Conservation (phyloP, 441 rosid species). For the Bruguiera hainesii region DNA sequence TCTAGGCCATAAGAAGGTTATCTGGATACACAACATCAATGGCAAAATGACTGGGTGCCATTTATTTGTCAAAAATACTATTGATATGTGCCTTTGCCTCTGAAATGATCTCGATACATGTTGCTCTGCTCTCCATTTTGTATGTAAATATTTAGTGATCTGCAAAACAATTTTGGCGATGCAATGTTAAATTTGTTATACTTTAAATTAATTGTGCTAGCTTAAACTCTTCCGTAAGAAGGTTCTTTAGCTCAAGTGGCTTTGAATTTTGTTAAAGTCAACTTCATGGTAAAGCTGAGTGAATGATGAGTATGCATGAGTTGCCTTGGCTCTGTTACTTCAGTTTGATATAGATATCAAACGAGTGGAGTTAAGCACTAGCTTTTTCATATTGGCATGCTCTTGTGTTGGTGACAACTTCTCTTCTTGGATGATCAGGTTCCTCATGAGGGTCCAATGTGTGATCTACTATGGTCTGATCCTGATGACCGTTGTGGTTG, state of each 20-base stretch:
- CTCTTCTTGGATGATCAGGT: conserved; percentile 32
- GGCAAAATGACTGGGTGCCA: no score
- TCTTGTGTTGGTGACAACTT: conserved; percentile 6
- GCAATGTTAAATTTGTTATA: not conserved
- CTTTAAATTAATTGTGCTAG: not conserved
- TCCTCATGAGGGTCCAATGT: conserved; percentile 75
- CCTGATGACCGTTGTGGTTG: conserved; percentile 72
- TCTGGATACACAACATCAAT: no score
- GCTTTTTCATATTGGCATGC: conserved; percentile 1
- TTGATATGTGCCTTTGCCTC: not conserved
- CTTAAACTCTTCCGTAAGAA: not conserved
- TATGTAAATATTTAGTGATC: not conserved
- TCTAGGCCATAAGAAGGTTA: not conserved
- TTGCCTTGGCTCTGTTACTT: not conserved
- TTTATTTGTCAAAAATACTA: not conserved
- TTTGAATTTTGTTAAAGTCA: not conserved
- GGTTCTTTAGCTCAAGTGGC: not conserved
- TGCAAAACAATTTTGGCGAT: not conserved
- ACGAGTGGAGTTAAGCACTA: not conserved
- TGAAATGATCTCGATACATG: conserved; percentile 2
- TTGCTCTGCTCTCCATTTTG: not conserved
- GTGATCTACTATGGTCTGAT: conserved; percentile 77
- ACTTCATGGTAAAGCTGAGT: not conserved
- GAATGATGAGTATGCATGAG: not conserved
- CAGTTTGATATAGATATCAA: not conserved